Percentiles rank a stretch among this genome's conserved stretches.
Conservation (phyloP, 108 stramenopile species). For the Skeletonema tropicum region DNA sequence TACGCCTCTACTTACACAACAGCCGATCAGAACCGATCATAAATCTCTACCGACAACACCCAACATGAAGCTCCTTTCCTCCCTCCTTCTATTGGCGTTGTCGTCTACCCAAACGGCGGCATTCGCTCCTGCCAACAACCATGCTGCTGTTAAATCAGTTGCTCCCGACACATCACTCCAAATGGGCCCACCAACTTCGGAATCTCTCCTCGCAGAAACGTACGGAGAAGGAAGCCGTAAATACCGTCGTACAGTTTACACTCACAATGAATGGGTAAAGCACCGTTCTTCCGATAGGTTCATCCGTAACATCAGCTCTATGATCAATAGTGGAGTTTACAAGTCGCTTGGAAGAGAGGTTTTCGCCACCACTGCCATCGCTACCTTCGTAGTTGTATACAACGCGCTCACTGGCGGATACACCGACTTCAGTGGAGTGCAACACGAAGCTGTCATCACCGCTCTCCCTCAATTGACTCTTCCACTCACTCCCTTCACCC, state of each 20-base stretch:
- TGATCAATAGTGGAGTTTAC: conserved; percentile 55
- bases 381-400: conserved; percentile 45
- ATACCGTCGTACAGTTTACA: conserved; percentile 75
- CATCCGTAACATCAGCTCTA: conserved; percentile 43
- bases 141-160: background rate
- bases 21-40: background rate
- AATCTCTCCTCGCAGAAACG: background rate
- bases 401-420: conserved; percentile 52
- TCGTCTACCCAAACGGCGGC: conserved; percentile 15
- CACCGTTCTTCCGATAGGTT: conserved; percentile 63
- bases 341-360: conserved; percentile 48
- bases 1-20: no score
- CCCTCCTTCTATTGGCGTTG: conserved; percentile 30
- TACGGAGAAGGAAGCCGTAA: conserved; percentile 63
- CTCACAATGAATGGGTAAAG: conserved; percentile 73
- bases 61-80: conserved; percentile 31
- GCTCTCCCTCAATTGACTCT: conserved; percentile 39
- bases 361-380: conserved; percentile 36
- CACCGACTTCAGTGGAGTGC: conserved; percentile 50
- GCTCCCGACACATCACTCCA: background rate
- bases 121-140: conserved; percentile 19
- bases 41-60: background rate
- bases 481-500: conserved; percentile 57
- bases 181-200: background rate
- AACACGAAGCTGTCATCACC: conserved; percentile 42